Evolutionary conservation across 2,329 filamentous ascomycete genomes (phyloP).

Genomic region (Ceratocystis colombiana): DNA sequence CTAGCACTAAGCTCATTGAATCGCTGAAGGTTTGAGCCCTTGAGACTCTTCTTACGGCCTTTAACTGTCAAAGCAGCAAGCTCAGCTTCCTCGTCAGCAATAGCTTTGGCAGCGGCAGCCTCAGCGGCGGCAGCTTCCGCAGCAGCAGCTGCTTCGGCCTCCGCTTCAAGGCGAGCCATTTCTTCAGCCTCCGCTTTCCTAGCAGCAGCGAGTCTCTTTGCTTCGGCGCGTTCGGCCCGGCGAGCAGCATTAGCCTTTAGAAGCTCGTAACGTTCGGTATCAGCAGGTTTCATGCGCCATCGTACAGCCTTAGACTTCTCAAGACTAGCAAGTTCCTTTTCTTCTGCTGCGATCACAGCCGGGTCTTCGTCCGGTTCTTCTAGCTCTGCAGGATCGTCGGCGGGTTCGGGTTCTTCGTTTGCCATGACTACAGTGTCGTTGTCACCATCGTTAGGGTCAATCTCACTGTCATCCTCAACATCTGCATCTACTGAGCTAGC

Average conservation of each 20-base stretch:
- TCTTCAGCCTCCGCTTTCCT: constrained; percentile 3
- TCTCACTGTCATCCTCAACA: constrained; percentile 17
- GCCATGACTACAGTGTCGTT: constrained; percentile 24
- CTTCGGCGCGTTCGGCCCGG: constrained; percentile 19
- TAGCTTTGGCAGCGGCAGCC: background rate
- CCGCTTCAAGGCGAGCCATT: constrained; percentile 8
- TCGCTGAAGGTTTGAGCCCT: background rate
- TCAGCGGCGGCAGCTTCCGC: constrained; percentile 7
- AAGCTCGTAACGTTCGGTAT: constrained; percentile 17
- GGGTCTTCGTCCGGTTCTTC: constrained; percentile 25
- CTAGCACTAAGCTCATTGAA: constrained; percentile 12
- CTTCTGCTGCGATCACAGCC: constrained; percentile 17
- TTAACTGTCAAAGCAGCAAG: background rate
- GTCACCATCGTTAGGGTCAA: constrained; percentile 23
- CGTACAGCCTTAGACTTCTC: constrained; percentile 15
- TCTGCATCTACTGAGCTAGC: constrained; percentile 20
- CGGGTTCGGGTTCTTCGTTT: constrained; percentile 20
- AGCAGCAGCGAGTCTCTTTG: constrained; percentile 19
- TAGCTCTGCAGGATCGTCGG: constrained; percentile 6
- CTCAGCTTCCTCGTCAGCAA: constrained; percentile 19
- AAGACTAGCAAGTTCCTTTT: constrained; percentile 18
- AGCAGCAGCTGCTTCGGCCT: constrained; percentile 12
- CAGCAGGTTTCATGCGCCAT: constrained; percentile 12
- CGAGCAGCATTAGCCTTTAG: constrained; percentile 18
- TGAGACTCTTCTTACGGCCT: background rate